Base-by-base conservation (phyloP, 495 filamentous ascomycete genomes). In the Beverwykella pulmonaria region DNA sequence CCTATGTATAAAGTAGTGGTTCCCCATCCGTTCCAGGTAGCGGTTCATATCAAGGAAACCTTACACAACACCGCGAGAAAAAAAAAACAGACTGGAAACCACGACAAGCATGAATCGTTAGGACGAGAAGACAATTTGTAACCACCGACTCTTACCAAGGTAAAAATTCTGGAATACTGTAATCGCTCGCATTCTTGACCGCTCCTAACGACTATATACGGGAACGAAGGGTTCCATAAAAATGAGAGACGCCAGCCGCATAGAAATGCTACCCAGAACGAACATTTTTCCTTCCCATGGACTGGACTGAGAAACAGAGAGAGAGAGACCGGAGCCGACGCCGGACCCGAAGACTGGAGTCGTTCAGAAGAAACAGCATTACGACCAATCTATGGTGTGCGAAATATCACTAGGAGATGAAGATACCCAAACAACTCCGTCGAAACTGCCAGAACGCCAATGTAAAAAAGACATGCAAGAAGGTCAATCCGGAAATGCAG, bases 391-490 rank as follows among this genome's bases (percentile, higher is more conserved):
- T 55, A 67, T 54, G 48, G 52, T 36, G 22, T 36, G 53, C 3
- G 29, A 61, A 61, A 61, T 49, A 67, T 61, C 47, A 41, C 17
- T 12, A 57, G 49, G 48, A 34, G 56, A 55, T 50, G 25, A 58
- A 58, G 17, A 56, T 49, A 56, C 26, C 65, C 53, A 39, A 68
- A 34, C 19, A 49, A 52, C 50, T 48, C 65, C 65, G 41, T 26
- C 32, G 19, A 52, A 47, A 4, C 47, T 19, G 19, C 29, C 49
- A 49, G 6, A 63, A 63, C 47, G 53, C 49, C 66, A 19, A 10
- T 48, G 19, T 52, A 59, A 53, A 59, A 53, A 59, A 69, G 34
- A 69, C 66, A 69, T 64, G 66, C 66, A 69, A 63, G 59, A 68
- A 68, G 52, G 41, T 30, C 55, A 32, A 26, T 58, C 60, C 60